Percentiles rank a stretch among this genome's conserved stretches.
Conservation (phyloP, 345 rosid genomes). For the Theobroma cacao region DNA sequence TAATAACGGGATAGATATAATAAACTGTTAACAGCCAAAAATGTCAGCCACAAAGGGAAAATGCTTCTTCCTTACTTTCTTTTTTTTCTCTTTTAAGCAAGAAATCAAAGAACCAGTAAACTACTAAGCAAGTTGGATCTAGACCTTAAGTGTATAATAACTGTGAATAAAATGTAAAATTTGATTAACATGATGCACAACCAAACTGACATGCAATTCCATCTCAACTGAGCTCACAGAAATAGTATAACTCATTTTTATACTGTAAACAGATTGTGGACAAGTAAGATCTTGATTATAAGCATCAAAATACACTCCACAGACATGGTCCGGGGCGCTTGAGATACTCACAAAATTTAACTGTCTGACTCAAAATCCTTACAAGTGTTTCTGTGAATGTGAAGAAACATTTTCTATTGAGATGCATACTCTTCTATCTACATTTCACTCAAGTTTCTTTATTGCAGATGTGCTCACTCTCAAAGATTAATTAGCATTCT, state of each 20-base stretch:
- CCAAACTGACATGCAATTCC: neutral
- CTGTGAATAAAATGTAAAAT: neutral
- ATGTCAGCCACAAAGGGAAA: neutral
- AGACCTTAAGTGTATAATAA: neutral
- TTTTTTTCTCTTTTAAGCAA: neutral
- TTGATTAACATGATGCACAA: neutral
- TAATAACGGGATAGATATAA: neutral
- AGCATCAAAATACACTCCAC: neutral
- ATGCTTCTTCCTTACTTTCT: neutral
- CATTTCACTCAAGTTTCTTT: neutral
- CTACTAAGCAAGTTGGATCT: neutral
- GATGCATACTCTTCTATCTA: neutral
- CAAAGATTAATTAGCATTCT: neutral
- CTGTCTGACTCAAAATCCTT: neutral
- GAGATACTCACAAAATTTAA: neutral
- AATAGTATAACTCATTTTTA: neutral
- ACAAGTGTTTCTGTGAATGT: neutral
- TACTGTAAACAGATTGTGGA: neutral
- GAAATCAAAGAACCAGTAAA: neutral
- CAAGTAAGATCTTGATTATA: neutral
- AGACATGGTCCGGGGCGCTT: neutral
- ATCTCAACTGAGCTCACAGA: neutral
- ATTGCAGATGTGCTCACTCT: neutral
- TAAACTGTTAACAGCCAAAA: constrained; percentile 10
- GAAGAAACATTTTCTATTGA: neutral